Conservation (phyloP, 129 eudicot genomes). For the Erigeron canadensis region DNA sequence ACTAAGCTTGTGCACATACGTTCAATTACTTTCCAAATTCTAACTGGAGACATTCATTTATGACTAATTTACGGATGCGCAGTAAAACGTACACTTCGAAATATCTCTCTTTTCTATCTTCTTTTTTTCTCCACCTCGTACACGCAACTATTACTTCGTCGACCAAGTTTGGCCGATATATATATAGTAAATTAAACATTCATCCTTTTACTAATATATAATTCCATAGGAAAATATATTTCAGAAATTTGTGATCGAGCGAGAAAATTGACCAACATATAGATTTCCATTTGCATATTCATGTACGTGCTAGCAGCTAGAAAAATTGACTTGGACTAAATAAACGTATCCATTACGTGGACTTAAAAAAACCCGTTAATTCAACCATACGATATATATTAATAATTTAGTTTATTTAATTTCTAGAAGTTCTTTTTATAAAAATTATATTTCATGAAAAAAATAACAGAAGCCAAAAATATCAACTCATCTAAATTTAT, state of each 20-base stretch:
- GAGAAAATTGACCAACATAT: conserved; percentile 23
- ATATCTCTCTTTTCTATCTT: no score
- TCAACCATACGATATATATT: neutral
- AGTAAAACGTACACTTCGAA: no score
- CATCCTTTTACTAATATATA: no score
- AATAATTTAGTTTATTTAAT: no score
- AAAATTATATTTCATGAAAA: neutral
- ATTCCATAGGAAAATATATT: neutral
- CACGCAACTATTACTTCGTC: no score
- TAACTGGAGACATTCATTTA: no score
- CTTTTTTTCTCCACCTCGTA: no score
- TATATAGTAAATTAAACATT: no score
- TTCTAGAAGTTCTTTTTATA: neutral
- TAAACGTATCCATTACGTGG: conserved; percentile 5
- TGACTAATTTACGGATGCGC: neutral
- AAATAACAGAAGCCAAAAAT: neutral
- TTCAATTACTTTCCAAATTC: neutral
- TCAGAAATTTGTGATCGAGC: conserved; percentile 8
- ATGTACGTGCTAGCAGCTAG: conserved; percentile 20
- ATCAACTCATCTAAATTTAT: conserved; percentile 19
- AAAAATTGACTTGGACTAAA: conserved; percentile 27
- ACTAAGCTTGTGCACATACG: no score
- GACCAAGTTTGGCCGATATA: no score
- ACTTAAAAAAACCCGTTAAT: neutral
- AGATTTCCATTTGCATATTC: conserved; percentile 6